These are phyloP conservation scores for Fragilaria crotonensis DNA, from an alignment of 108 stramenopile genomes.

Conservation along the genomic window DNA sequence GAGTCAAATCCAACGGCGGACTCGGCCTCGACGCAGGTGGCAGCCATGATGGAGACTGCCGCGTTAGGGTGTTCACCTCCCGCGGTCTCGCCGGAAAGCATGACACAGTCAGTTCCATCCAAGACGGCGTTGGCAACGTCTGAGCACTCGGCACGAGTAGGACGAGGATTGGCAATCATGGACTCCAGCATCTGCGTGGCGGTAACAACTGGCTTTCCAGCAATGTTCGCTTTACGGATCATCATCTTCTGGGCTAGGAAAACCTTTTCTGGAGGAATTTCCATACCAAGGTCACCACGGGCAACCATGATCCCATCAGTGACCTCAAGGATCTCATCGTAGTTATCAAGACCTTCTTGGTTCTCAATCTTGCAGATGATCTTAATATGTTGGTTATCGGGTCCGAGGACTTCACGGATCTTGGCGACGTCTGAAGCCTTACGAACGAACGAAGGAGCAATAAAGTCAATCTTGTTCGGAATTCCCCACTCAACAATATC, in stretches of 20 bases:
- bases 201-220: constrained; percentile 94
- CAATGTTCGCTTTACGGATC: constrained; percentile 93
- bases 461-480: constrained; percentile 89
- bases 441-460: constrained; percentile 98
- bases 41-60: constrained; percentile 68
- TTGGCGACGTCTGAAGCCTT: constrained; percentile 84
- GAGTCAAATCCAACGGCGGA: constrained; percentile 51
- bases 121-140: constrained; percentile 98
- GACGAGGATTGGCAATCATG: constrained; percentile 97
- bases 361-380: constrained; percentile 99
- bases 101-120: constrained; percentile 98
- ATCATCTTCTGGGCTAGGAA: constrained; percentile 96
- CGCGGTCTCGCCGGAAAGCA: constrained; percentile 95
- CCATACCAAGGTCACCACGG: constrained; percentile 99
- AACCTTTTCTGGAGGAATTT: constrained; percentile 98
- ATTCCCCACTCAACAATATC: constrained; percentile 89
- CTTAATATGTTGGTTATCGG: constrained; percentile 87
- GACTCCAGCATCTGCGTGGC: constrained; percentile 99
- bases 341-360: constrained; percentile 96
- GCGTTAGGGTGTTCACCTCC: constrained; percentile 65
- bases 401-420: constrained; percentile 71
- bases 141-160: constrained; percentile 97
- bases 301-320: constrained; percentile 99
- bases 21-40: constrained; percentile 93
- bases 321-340: constrained; percentile 77